These are phyloP conservation scores for Uncinocarpus reesii DNA, from an alignment of 2,329 filamentous ascomycete genomes.

Conservation along the genomic window DNA sequence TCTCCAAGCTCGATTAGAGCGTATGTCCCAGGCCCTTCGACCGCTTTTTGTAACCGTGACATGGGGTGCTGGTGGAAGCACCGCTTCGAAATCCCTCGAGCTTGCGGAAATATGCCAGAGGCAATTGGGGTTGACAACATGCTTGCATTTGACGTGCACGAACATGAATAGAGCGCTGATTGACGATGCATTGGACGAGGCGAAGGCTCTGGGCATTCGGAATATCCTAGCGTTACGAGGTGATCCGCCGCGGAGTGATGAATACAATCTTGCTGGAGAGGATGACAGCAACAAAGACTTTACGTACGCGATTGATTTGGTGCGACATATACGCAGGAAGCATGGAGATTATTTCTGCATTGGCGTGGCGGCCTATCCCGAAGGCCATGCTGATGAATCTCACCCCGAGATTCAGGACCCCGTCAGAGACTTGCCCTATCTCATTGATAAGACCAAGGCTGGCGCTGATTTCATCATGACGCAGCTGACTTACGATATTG, in stretches of 20 bases:
- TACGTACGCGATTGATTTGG: slow-evolving; percentile 77
- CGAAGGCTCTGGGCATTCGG: slow-evolving; percentile 78
- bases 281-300: slow-evolving; percentile 64
- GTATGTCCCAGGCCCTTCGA: slow-evolving; percentile 83
- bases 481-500: slow-evolving; percentile 86
- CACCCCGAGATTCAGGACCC: slow-evolving; percentile 67
- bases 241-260: slow-evolving; percentile 78
- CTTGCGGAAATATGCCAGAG: slow-evolving; percentile 91
- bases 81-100: slow-evolving; percentile 80
- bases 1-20: slow-evolving; percentile 80
- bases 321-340: slow-evolving; percentile 72
- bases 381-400: slow-evolving; percentile 85
- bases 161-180: slow-evolving; percentile 86
- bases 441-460: slow-evolving; percentile 81
- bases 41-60: slow-evolving; percentile 96
- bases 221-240: slow-evolving; percentile 90
- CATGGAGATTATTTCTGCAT: slow-evolving; percentile 95
- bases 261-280: slow-evolving; percentile 62
- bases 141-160: slow-evolving; percentile 91
- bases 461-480: slow-evolving; percentile 98
- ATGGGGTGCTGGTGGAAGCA: slow-evolving; percentile 93
- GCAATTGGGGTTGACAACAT: slow-evolving; percentile 84
- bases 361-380: slow-evolving; percentile 87
- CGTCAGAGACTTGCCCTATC: slow-evolving; percentile 63
- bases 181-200: slow-evolving; percentile 81